A percentile compares a stretch with the other conserved stretches of the same genome.
These are phyloP conservation scores for Phytopythium oedochilum DNA, from an alignment of 352 stramenopile species.

Conservation along the genomic window DNA sequence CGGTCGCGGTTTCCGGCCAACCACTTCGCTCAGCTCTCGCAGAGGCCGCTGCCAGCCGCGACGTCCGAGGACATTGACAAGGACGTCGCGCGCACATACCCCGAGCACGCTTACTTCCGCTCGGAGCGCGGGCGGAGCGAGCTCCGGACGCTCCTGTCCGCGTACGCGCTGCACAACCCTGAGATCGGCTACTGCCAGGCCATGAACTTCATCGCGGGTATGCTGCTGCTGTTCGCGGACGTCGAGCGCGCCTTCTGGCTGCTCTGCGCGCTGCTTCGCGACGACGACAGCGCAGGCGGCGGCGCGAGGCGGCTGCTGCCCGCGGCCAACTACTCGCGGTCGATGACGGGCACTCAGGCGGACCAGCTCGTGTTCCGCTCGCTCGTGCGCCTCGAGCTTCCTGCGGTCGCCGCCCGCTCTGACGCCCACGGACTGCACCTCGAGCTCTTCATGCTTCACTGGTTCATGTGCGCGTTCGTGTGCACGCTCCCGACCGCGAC, in stretches of 20 bases:
- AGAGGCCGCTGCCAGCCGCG: constrained; percentile 3
- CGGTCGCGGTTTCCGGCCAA: constrained; percentile 12
- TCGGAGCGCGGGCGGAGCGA: constrained; percentile 35
- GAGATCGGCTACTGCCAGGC: constrained; percentile 64
- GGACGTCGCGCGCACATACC: constrained; percentile 57
- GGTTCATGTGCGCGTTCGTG: constrained; percentile 83
- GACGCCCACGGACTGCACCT: constrained; percentile 44
- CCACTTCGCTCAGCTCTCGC: constrained; percentile 31
- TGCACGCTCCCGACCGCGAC: constrained; percentile 73
- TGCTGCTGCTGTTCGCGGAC: constrained; percentile 60
- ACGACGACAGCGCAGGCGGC: constrained; percentile 1
- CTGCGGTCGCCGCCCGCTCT: constrained; percentile 23
- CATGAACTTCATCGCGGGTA: constrained; percentile 77
- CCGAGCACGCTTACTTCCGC: constrained; percentile 51
- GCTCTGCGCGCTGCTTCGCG: constrained; percentile 64
- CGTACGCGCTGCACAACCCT: constrained; percentile 54
- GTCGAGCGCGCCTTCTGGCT: constrained; percentile 83
- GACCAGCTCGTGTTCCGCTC: constrained; percentile 74
- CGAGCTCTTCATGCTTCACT: constrained; percentile 76
- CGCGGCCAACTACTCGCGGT: constrained; percentile 67
- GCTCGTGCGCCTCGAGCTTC: constrained; percentile 47
- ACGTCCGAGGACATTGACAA: constrained; percentile 58
- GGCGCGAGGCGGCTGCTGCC: constrained; percentile 29
- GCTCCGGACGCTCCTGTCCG: constrained; percentile 47
- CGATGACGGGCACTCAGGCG: constrained; percentile 65